Conservation (phyloP, 768 basidiomycete genomes). For the Tricholoma bakamatsutake region DNA sequence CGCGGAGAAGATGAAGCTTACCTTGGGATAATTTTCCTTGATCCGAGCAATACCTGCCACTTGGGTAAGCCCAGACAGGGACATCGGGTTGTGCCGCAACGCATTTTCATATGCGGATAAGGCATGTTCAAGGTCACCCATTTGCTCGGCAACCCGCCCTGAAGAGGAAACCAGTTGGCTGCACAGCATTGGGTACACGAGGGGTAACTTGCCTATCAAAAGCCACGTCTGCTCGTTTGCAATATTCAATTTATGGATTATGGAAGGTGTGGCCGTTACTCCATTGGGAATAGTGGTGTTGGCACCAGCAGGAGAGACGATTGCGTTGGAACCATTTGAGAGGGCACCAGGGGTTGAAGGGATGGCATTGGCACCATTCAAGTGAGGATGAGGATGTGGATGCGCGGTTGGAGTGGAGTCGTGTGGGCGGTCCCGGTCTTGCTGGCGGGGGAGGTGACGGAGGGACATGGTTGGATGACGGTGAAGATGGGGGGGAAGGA, state of each 20-base stretch:
- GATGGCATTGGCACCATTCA: slow-evolving; percentile 45
- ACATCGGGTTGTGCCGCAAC: slow-evolving; percentile 90
- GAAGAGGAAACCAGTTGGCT: slow-evolving; percentile 13
- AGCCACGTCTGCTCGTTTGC: slow-evolving; percentile 97
- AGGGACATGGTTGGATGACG: slow-evolving; percentile 44
- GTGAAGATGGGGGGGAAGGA: slow-evolving; percentile 38
- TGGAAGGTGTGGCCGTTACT: slow-evolving; percentile 27
- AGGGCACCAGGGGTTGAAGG: slow-evolving; percentile 39
- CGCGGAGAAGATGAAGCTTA: slow-evolving; percentile 41
- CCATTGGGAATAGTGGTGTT: slow-evolving; percentile 28
- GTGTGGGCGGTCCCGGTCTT: slow-evolving; percentile 61
- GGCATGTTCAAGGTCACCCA: slow-evolving; percentile 91
- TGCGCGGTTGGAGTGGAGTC: slow-evolving; percentile 39
- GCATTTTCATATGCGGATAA: slow-evolving; percentile 92
- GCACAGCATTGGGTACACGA: slow-evolving; percentile 8
- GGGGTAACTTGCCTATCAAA: slow-evolving; percentile 60
- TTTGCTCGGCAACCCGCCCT: slow-evolving; percentile 95
- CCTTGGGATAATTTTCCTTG: slow-evolving; percentile 96
- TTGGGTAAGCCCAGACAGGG: slow-evolving; percentile 84
- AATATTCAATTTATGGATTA: slow-evolving; percentile 71
- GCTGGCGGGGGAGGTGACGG: slow-evolving; percentile 54
- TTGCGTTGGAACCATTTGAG: slow-evolving; percentile 37
- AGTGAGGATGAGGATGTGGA: slow-evolving; percentile 32
- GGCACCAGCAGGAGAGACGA: slow-evolving; percentile 45
- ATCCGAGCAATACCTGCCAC: slow-evolving; percentile 96